Evolutionary conservation across 1,284 basidiomycete genomes (phyloP).

Genomic region (Rhodotorula sp.): DNA sequence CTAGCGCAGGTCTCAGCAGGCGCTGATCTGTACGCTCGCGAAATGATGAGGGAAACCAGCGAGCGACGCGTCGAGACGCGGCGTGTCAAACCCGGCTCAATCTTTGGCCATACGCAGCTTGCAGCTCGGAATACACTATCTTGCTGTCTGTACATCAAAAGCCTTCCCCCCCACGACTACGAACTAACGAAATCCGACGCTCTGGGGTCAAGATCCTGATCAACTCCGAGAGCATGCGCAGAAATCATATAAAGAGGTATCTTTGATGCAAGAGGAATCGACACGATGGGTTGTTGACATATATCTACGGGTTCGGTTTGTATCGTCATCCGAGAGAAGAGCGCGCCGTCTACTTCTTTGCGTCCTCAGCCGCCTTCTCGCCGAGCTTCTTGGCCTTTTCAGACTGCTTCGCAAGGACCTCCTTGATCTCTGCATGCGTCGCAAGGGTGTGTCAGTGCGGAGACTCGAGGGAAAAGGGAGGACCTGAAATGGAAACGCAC

Average conservation of each 20-base stretch:
- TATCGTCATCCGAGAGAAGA: background rate
- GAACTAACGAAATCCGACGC: too few relatives aligned
- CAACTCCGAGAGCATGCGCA: too few relatives aligned
- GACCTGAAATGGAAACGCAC: background rate
- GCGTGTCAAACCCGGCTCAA: too few relatives aligned
- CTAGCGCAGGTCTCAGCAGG: too few relatives aligned
- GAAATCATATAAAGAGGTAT: background rate
- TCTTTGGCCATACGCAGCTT: too few relatives aligned
- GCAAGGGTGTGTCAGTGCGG: background rate
- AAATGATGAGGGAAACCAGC: too few relatives aligned
- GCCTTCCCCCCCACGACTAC: background rate
- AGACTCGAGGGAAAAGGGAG: background rate
- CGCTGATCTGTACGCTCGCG: too few relatives aligned
- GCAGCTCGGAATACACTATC: too few relatives aligned
- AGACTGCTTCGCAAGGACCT: conserved; percentile 40
- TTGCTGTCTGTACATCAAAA: too few relatives aligned
- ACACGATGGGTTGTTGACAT: background rate
- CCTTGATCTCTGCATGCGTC: conserved; percentile 37
- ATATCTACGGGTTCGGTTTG: background rate
- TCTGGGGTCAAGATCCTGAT: too few relatives aligned
- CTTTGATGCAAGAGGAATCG: conserved; percentile 2
- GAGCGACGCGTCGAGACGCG: too few relatives aligned
- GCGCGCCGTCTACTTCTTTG: conserved; percentile 14
- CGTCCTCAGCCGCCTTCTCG: conserved; percentile 30
- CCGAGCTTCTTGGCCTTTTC: conserved; percentile 43